Percentiles rank a stretch among this genome's conserved stretches.
phyloP scores from a whole-genome alignment of 345 rosid genomes.

The Populus tremula region DNA sequence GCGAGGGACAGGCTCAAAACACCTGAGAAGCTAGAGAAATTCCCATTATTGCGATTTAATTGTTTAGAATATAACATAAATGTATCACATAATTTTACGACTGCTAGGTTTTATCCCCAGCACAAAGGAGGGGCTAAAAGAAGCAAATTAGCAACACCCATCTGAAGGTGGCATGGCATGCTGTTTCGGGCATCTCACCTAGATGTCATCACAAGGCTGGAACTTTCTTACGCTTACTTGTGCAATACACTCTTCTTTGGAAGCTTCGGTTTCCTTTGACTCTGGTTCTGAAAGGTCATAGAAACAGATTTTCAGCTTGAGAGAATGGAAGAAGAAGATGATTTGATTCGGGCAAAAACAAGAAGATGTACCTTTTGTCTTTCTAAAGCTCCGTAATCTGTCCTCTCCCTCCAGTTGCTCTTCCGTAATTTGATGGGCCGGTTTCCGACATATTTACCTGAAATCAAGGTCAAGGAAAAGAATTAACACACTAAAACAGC shows the following conservation, averaged over 20 bases:
- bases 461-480: constrained; percentile 6
- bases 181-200: not conserved
- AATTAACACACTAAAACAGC: not conserved
- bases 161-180: not conserved
- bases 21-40: not conserved
- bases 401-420: constrained; percentile 98
- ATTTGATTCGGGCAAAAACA: not conserved
- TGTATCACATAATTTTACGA: not conserved
- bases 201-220: not conserved
- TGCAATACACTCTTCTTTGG: constrained; percentile 77
- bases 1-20: not conserved
- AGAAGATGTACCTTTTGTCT: constrained; percentile 56
- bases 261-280: constrained; percentile 67
- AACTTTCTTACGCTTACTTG: constrained; percentile 37
- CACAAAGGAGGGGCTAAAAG: too few relatives aligned
- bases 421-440: constrained; percentile 89
- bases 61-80: not conserved
- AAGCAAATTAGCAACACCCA: not conserved
- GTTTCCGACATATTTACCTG: constrained; percentile 98
- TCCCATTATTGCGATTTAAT: not conserved
- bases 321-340: not conserved
- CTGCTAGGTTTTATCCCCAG: not conserved
- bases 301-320: not conserved
- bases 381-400: constrained; percentile 62
- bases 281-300: constrained; percentile 47